Evolutionary conservation across 2,329 filamentous ascomycete genomes (phyloP).

Genomic region (Pezicula radicicola): DNA sequence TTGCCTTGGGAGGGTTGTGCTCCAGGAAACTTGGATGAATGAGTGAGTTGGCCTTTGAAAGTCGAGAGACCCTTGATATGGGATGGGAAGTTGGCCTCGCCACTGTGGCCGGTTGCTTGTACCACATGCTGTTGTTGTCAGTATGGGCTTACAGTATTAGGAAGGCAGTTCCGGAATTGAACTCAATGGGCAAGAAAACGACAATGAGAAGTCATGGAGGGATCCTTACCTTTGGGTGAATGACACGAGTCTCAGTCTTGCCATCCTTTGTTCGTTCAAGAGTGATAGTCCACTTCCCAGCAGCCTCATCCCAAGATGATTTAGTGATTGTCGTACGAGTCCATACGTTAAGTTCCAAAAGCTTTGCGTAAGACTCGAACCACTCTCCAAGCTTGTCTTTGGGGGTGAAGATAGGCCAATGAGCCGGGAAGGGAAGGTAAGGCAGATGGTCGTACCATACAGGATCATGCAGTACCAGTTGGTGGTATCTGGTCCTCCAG

Average conservation of each 20-base stretch:
- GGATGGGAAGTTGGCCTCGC: slow-evolving; percentile 52
- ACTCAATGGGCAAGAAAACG: not conserved
- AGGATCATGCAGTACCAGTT: slow-evolving; percentile 66
- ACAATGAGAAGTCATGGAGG: not conserved
- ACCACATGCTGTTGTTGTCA: slow-evolving; percentile 43
- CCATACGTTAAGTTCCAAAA: slow-evolving; percentile 67
- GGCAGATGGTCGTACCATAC: slow-evolving; percentile 58
- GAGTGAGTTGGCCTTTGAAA: slow-evolving; percentile 60
- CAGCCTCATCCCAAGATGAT: slow-evolving; percentile 45
- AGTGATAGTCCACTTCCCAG: slow-evolving; percentile 50
- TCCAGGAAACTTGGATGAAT: slow-evolving; percentile 58
- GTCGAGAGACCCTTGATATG: slow-evolving; percentile 42
- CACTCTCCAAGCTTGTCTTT: slow-evolving; percentile 69
- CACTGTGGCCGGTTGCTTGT: slow-evolving; percentile 47
- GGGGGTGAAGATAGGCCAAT: slow-evolving; percentile 66
- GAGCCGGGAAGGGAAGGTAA: slow-evolving; percentile 59
- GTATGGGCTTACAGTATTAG: not conserved
- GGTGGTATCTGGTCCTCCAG: slow-evolving; percentile 61
- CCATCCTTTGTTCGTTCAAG: slow-evolving; percentile 34
- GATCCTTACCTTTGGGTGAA: slow-evolving; percentile 43
- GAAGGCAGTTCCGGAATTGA: not conserved
- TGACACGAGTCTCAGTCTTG: slow-evolving; percentile 43
- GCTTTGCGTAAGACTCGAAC: slow-evolving; percentile 59
- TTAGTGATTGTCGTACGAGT: slow-evolving; percentile 44
- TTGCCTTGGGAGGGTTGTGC: slow-evolving; percentile 39